phyloP scores from a whole-genome alignment of 1,139 yeast species.

The Debaryomyces sp. region DNA sequence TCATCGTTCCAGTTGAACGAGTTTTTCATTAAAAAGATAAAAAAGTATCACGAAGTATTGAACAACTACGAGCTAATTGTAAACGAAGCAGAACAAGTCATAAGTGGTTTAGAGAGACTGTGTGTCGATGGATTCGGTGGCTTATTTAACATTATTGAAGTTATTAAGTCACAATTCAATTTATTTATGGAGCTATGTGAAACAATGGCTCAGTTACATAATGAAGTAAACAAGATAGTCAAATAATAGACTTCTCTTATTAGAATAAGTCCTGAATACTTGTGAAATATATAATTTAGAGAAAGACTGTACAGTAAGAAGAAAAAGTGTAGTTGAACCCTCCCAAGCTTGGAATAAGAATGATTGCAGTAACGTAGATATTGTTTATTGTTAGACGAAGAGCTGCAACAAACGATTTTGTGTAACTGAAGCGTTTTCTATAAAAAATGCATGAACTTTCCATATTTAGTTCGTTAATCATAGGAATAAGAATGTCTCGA shows the following conservation, averaged over 20 bases:
- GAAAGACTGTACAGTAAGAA: neutral
- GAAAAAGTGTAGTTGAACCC: neutral
- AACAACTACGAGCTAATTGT: constrained; percentile 77
- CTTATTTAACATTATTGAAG: constrained; percentile 58
- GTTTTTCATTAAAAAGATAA: constrained; percentile 56
- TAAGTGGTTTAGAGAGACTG: constrained; percentile 45
- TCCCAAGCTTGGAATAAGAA: too few species aligned
- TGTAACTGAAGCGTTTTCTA: neutral
- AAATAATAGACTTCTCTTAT: constrained; percentile 10
- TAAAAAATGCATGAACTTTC: neutral
- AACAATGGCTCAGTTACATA: constrained; percentile 86
- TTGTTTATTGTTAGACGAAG: neutral
- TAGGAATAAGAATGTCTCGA: constrained; percentile 16
- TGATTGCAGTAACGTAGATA: neutral
- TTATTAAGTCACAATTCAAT: constrained; percentile 79
- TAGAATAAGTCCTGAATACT: neutral
- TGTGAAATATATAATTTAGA: constrained; percentile 6
- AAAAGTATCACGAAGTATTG: constrained; percentile 65
- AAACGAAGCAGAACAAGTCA: constrained; percentile 63
- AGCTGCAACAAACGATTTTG: neutral
- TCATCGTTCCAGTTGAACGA: constrained; percentile 54
- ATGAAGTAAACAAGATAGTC: constrained; percentile 39
- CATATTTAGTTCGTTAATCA: neutral
- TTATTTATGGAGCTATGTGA: constrained; percentile 92
- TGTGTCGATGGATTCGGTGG: constrained; percentile 54